phyloP scores from a whole-genome alignment of 345 rosid species.

The Brassica nigra region DNA sequence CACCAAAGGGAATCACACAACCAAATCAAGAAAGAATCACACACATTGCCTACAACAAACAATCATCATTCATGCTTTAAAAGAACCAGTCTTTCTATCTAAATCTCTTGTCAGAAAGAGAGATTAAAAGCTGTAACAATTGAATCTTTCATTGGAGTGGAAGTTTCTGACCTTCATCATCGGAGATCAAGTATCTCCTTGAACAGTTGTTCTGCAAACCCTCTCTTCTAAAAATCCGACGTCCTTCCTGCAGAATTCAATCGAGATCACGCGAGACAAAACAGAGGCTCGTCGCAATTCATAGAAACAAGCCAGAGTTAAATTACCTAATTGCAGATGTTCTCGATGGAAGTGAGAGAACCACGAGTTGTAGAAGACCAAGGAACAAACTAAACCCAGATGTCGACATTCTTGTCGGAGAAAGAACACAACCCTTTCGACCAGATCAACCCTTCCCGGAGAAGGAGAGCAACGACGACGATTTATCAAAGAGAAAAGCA shows the following conservation, averaged over 20 bases:
- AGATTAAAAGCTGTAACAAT: not conserved
- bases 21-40: slow-evolving; percentile 43
- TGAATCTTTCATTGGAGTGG: not conserved
- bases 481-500: too few relatives aligned
- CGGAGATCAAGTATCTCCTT: slow-evolving; percentile 83
- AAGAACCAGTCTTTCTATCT: not conserved
- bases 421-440: slow-evolving; percentile 21
- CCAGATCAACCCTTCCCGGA: not conserved
- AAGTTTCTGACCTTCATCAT: slow-evolving; percentile 62
- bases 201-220: slow-evolving; percentile 73
- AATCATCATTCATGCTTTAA: not conserved
- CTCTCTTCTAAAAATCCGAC: slow-evolving; percentile 53
- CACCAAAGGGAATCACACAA: not conserved
- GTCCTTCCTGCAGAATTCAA: slow-evolving; percentile 54
- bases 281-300: not conserved
- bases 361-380: slow-evolving; percentile 42
- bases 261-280: slow-evolving; percentile 1
- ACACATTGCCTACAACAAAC: slow-evolving; percentile 68
- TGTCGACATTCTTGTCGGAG: slow-evolving; percentile 48
- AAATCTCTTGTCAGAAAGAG: not conserved
- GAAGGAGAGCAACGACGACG: too few relatives aligned
- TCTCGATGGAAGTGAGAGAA: slow-evolving; percentile 36
- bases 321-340: slow-evolving; percentile 53
- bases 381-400: slow-evolving; percentile 36
- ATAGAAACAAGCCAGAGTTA: not conserved